Evolutionary conservation across 2,329 filamentous ascomycete genomes (phyloP), one percentile per base, ranked within the genome.

Genomic region (Trichoderma arundinaceum): DNA sequence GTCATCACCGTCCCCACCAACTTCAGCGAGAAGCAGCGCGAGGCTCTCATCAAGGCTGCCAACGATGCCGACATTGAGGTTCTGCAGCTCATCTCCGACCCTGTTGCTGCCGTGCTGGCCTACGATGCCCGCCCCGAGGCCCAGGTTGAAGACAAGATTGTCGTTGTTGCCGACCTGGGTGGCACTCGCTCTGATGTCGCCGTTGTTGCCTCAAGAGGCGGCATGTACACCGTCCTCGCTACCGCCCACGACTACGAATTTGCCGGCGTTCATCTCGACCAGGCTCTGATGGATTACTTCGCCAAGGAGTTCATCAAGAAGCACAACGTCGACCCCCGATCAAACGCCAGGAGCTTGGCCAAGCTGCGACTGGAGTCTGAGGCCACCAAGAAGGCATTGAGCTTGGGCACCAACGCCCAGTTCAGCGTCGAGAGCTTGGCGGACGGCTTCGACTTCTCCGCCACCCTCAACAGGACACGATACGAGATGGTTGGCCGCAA

Each of bases 271-370:
- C 89, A 93, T 71, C 85, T 99, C 65, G 95, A 99, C 82, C 87
- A 95, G 77, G 90, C 94, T 57, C 85, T 99, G 66, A 91, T 97
- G 77, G 94, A 99, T 77, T 90, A 97, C 84, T 97, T 98, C 73
- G 91, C 94, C 72, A 99, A 99, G 85, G 95, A 99, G 80, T 99
- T 99, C 82, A 86, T 95, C 75, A 98, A 99, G 87, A 97, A 96
- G 86, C 88, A 98, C 86, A 90, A 89, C 82, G 87, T 87, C 66
- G 95, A 98, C 78, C 95, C 95, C 22, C 87, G 94, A 72, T 86
- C 89, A 75, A 92, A 95, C 76, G 84, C 89, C 64, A 89, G 89
- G 73, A 90, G 91, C 73, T 82, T 97, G 72, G 94, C 95, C 68
- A 99, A 98, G 86, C 84, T 99, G 71, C 94, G 92, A 80, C 85